Percentiles rank a stretch among this genome's conserved stretches.
Evolutionary conservation across 2,329 filamentous ascomycete species (phyloP).

Genomic region (Niveomyces coronatus): DNA sequence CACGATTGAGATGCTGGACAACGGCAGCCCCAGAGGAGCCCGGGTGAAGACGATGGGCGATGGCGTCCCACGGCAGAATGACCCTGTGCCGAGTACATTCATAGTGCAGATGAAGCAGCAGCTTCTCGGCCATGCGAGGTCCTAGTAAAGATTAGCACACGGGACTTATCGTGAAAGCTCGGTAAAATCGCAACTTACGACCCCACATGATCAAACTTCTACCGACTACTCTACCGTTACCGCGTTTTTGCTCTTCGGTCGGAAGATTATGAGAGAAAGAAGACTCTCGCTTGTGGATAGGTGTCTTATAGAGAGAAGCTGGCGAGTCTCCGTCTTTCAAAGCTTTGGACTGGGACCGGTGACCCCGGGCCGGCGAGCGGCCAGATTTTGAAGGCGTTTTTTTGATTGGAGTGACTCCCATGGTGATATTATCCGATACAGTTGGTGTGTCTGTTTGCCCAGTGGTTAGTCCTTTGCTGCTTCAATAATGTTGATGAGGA

Average conservation of each 20-base stretch:
- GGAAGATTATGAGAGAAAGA: slow-evolving; percentile 6
- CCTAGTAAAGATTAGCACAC: slow-evolving; percentile 20
- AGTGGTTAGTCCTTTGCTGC: not conserved
- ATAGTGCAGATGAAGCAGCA: slow-evolving; percentile 30
- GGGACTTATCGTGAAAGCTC: not conserved
- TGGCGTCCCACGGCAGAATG: slow-evolving; percentile 27
- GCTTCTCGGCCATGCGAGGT: slow-evolving; percentile 35
- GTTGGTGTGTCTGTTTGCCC: not conserved
- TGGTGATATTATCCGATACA: slow-evolving; percentile 1
- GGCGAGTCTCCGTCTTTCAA: slow-evolving; percentile 6
- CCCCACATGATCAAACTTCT: slow-evolving; percentile 32
- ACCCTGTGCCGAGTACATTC: slow-evolving; percentile 24
- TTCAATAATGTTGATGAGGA: no score
- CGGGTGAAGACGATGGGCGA: slow-evolving; percentile 31
- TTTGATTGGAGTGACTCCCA: slow-evolving; percentile 11
- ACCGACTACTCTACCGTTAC: slow-evolving; percentile 22
- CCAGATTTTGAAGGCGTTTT: slow-evolving; percentile 14
- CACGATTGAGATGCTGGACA: slow-evolving; percentile 25
- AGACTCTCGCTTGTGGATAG: slow-evolving; percentile 1
- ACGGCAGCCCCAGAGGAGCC: slow-evolving; percentile 30
- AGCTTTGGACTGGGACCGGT: slow-evolving; percentile 10
- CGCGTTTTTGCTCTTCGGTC: slow-evolving; percentile 15
- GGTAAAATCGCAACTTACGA: slow-evolving; percentile 24
- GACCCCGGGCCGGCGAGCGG: slow-evolving; percentile 11
- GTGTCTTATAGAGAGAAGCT: not conserved